phyloP scores from a whole-genome alignment of 495 filamentous ascomycete genomes.

The Penicillium cinerascens region DNA sequence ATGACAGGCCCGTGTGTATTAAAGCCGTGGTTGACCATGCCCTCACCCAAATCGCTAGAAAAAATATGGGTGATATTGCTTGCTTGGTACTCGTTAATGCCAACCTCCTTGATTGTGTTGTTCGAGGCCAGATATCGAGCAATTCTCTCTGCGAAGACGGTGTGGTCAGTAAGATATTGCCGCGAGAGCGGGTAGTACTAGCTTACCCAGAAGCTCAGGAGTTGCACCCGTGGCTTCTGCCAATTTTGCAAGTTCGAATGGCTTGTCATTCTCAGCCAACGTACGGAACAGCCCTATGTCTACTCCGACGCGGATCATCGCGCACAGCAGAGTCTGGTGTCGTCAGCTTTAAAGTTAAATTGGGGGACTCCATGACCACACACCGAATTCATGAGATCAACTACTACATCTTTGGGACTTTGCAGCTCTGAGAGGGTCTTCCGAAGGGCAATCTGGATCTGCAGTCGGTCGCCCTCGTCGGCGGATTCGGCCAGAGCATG shows the following conservation, averaged over 20 bases:
- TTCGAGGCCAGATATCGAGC: constrained; percentile 43
- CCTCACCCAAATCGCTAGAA: constrained; percentile 24
- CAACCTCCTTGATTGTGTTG: constrained; percentile 33
- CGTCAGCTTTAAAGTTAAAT: background rate
- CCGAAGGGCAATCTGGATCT: constrained; percentile 20
- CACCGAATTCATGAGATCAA: constrained; percentile 19
- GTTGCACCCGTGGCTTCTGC: constrained; percentile 27
- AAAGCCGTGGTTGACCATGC: constrained; percentile 31
- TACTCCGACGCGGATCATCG: constrained; percentile 26
- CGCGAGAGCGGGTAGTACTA: background rate
- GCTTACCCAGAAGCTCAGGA: constrained; percentile 26
- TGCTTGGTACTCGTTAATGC: constrained; percentile 29
- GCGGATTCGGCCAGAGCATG: constrained; percentile 14
- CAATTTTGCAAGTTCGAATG: constrained; percentile 29
- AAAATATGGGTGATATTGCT: constrained; percentile 32
- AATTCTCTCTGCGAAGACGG: constrained; percentile 34
- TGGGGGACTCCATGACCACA: background rate
- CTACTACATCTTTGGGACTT: constrained; percentile 17
- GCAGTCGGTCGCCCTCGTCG: constrained; percentile 18
- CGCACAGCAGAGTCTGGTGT: constrained; percentile 19
- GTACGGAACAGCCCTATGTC: constrained; percentile 35
- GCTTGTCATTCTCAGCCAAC: constrained; percentile 20
- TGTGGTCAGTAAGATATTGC: background rate
- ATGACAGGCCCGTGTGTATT: constrained; percentile 25
- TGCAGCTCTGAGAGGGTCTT: constrained; percentile 18